Percentiles rank a stretch among this genome's conserved stretches.
phyloP scores from a whole-genome alignment of 331 rosid species.

The Pyrus hybrid region DNA sequence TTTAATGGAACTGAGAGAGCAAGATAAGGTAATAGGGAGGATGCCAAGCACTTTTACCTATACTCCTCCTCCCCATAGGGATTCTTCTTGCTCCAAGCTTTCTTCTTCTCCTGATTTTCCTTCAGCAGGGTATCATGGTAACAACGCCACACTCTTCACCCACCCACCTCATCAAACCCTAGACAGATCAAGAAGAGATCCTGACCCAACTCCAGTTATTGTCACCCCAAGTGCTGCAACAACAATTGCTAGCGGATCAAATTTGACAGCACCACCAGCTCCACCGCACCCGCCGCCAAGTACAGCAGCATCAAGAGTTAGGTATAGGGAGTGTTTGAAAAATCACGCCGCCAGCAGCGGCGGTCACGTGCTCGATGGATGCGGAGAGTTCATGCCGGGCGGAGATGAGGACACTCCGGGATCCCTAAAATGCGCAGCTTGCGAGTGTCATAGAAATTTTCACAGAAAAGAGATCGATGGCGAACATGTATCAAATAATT shows the following conservation, averaged over 20 bases:
- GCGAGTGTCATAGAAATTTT: conserved; percentile 91
- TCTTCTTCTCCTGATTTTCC: conserved; percentile 37
- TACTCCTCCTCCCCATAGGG: conserved; percentile 40
- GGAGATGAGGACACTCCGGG: conserved; percentile 58
- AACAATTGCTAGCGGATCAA: conserved; percentile 14
- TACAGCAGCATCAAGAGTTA: conserved; percentile 1
- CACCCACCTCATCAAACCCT: conserved; percentile 7
- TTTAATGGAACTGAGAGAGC: conserved; percentile 48
- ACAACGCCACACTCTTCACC: conserved; percentile 10
- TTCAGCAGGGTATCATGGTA: conserved; percentile 2
- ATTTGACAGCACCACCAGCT: conserved; percentile 6
- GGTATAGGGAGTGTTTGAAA: conserved; percentile 75
- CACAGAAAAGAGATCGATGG: conserved; percentile 63
- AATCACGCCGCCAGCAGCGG: conserved; percentile 94
- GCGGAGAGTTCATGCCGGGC: conserved; percentile 94
- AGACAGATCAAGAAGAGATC: conserved; percentile 35
- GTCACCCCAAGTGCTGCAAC: conserved; percentile 12
- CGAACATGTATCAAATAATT: conserved; percentile 9
- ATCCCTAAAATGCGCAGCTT: conserved; percentile 72
- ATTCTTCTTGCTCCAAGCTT: conserved; percentile 48
- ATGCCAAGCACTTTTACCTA: conserved; percentile 45
- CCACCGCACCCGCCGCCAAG: neutral
- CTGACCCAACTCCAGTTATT: conserved; percentile 30
- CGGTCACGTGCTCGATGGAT: conserved; percentile 78
- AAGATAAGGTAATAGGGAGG: conserved; percentile 49